Base-by-base conservation (phyloP, 331 rosid species). In the Pyrus hybrid region DNA sequence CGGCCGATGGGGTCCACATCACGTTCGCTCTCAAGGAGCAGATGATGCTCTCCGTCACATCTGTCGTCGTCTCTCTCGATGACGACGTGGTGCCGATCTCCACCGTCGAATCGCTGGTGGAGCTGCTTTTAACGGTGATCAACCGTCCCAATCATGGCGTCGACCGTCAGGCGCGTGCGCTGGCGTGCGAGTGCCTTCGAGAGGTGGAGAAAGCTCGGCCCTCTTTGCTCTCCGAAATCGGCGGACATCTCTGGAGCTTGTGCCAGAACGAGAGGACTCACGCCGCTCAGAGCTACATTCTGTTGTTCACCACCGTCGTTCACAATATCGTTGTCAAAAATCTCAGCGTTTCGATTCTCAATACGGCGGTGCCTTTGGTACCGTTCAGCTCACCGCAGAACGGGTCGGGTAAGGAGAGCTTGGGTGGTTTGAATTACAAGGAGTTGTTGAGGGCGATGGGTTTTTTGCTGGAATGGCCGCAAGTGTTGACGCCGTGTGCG, bases 201-300 rank as follows among this genome's bases (percentile, higher is more conserved):
- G 97, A 94, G 76, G 43, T 91, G 81, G 98, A 94, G 80, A 87
- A 75, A 16, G 83, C 90, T 13, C 79, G 82, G 37, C 97, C 96
- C n/a, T 77, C 93, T 67, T 78, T 94, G 56, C 95, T 94, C 22
- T 91, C 97, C 11, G 92, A 90, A 13, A 85, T 90, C 17, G 91
- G 86, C 20, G 98, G 96, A 1, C 97, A 94, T 72, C 78, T 94
- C n/a, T 94, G 98, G 98, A 78, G 87, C 63, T 37, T 91, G 61
- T 94, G 96, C 85, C 98, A 88, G 85, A 90, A 76, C 80, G 98
- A 94, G 80, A 85, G 98, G 57, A 94, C 98, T 18, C 98, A 94
- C 82, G 91, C 91, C 35, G 91, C 92, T 1, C 98, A 94, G 71
- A 76, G 86, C 63, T 94, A 94, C 68, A 84, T 91, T 56, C 86